These are phyloP conservation scores for Boletales sp. DNA, from an alignment of 768 basidiomycete genomes.

Conservation along the genomic window DNA sequence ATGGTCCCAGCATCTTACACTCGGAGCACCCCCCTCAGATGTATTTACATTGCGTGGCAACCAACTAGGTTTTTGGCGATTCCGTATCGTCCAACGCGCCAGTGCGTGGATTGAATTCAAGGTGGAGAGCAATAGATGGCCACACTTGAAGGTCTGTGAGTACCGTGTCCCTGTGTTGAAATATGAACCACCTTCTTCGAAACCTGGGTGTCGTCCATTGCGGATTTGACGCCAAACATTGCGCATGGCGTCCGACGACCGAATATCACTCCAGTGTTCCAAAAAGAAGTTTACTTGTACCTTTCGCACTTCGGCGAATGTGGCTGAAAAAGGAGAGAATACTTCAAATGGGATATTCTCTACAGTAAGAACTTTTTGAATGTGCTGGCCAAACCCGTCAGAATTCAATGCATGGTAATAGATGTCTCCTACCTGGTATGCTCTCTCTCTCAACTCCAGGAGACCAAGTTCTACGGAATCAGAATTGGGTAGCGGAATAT, in stretches of 20 bases:
- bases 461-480: conserved; percentile 60
- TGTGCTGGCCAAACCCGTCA: conserved; percentile 47
- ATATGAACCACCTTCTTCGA: conserved; percentile 61
- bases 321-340: conserved; percentile 81
- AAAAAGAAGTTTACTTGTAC: conserved; percentile 80
- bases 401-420: background rate
- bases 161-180: background rate
- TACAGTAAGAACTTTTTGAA: conserved; percentile 68
- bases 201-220: conserved; percentile 78
- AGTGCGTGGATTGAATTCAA: conserved; percentile 53
- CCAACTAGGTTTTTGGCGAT: conserved; percentile 13
- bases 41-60: background rate
- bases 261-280: conserved; percentile 78
- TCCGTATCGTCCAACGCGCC: conserved; percentile 21
- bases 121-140: conserved; percentile 60
- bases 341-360: conserved; percentile 84
- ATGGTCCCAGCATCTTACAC: conserved; percentile 8
- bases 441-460: conserved; percentile 66
- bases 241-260: conserved; percentile 78
- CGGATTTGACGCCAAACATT: conserved; percentile 85
- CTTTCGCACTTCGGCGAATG: conserved; percentile 78
- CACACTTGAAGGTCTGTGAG: conserved; percentile 45
- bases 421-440: conserved; percentile 43
- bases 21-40: conserved; percentile 4
- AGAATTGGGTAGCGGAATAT: background rate